Base-by-base conservation (phyloP, 345 rosid species). In the Garcia nutans region DNA sequence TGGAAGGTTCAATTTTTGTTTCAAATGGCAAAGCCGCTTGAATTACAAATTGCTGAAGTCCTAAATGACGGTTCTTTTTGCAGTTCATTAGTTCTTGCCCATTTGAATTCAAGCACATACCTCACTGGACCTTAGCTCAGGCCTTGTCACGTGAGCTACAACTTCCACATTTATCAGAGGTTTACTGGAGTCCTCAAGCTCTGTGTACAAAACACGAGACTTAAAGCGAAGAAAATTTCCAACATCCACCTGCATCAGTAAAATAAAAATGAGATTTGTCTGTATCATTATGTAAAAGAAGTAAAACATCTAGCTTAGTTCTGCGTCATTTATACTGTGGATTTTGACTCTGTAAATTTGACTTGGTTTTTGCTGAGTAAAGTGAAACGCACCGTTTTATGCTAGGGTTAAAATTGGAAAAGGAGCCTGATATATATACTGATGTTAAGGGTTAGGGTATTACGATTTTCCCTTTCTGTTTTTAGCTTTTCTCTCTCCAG, bases 141-240 rank as follows among this genome's bases (percentile, higher is more conserved):
- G 97, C 44, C 84, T 86, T 50, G 90, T 92, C 59, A 92, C 97
- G 73, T 90, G 92, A 74, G 97, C 97, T 71, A 90, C 84, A 61
- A 92, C 95, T 90, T 89, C 95, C 0, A 90, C 85, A 78, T 89
- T 90, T 77, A 90, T 90, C 56, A 89, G 73, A 19, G 92, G 94
- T 76, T 82, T 78, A 60, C 83, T 81, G 11, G 93, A 88, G 77
- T 76, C 71, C 70, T 75, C 89, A 9, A 87, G 89, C 71, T 92
- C 90, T 0, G 95, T 90, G 74, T 87, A 92, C 83, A 94, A 81
- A 67, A 94, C 83, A 2, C 97, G 90, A n/a, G 94, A 92, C 71
- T 92, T 92, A 71, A 94, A 79, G 19, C 94, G 91, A 72, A 94
- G 97, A 64, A 94, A 94, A 78, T 91, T 89, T 45, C 97, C 98